Evolutionary conservation across 2,329 filamentous ascomycete genomes (phyloP).

Genomic region (Ploettnerulaceae sp.): DNA sequence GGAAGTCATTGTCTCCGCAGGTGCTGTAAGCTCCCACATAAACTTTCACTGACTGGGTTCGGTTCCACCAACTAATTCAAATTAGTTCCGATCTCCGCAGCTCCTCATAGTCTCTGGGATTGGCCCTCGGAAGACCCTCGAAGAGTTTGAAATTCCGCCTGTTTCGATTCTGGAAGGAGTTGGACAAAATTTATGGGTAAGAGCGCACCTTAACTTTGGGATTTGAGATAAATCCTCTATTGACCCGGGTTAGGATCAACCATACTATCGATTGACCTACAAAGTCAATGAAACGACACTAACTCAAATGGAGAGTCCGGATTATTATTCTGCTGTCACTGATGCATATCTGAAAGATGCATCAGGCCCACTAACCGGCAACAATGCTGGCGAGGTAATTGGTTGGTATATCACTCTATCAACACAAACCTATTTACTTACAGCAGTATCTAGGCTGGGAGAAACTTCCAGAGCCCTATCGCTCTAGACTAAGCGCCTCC

Average conservation of each 20-base stretch:
- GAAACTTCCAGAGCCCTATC: not conserved
- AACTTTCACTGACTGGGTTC: too few relatives aligned
- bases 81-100: conserved; percentile 44
- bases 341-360: too few relatives aligned
- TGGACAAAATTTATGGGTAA: conserved; percentile 42
- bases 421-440: too few relatives aligned
- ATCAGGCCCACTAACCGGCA: not conserved
- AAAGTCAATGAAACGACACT: too few relatives aligned
- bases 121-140: conserved; percentile 40
- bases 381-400: not conserved
- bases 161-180: conserved; percentile 45
- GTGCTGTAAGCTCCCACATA: too few relatives aligned
- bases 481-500: not conserved
- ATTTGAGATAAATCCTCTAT: too few relatives aligned
- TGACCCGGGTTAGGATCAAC: too few relatives aligned
- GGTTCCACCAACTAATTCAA: conserved; percentile 19
- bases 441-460: not conserved
- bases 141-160: conserved; percentile 41
- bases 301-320: too few relatives aligned
- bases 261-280: too few relatives aligned
- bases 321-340: too few relatives aligned
- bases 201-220: not conserved
- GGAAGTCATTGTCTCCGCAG: conserved; percentile 40
- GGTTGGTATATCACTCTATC: too few relatives aligned
- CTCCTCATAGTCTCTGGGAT: conserved; percentile 36